phyloP scores from a whole-genome alignment of 495 filamentous ascomycete species.

The Trichodelitschia bisporula region DNA sequence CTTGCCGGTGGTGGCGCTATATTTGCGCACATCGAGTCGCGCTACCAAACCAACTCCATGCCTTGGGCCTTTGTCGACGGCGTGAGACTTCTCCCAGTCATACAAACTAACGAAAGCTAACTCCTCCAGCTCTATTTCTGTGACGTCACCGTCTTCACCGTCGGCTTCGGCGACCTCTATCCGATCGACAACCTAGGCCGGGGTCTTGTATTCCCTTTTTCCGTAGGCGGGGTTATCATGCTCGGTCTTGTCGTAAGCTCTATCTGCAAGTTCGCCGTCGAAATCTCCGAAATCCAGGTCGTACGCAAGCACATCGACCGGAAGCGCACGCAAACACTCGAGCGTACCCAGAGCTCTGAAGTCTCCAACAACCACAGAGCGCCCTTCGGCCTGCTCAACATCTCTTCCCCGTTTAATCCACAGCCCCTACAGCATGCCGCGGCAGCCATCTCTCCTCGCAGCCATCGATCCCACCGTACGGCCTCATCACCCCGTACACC shows the following conservation, averaged over 20 bases:
- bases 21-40: slow-evolving; percentile 21
- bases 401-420: background rate
- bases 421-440: background rate
- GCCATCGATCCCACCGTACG: background rate
- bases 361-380: slow-evolving; percentile 10
- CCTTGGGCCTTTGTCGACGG: slow-evolving; percentile 25
- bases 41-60: slow-evolving; percentile 4
- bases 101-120: slow-evolving; percentile 2
- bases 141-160: slow-evolving; percentile 37
- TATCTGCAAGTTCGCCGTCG: slow-evolving; percentile 26
- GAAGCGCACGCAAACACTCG: slow-evolving; percentile 28
- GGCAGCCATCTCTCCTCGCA: background rate
- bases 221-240: slow-evolving; percentile 22
- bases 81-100: slow-evolving; percentile 2
- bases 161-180: slow-evolving; percentile 39
- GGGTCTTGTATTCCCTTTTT: slow-evolving; percentile 19
- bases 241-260: slow-evolving; percentile 19
- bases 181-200: slow-evolving; percentile 18
- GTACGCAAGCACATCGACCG: slow-evolving; percentile 36
- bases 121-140: slow-evolving; percentile 29
- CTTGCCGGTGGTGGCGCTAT: slow-evolving; percentile 32
- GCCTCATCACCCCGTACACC: background rate
- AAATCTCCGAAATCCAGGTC: slow-evolving; percentile 41
- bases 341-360: slow-evolving; percentile 24
- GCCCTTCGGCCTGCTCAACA: background rate